phyloP scores from a whole-genome alignment of 2,329 filamentous ascomycete genomes.

The Chrysoporthe cubensis region DNA sequence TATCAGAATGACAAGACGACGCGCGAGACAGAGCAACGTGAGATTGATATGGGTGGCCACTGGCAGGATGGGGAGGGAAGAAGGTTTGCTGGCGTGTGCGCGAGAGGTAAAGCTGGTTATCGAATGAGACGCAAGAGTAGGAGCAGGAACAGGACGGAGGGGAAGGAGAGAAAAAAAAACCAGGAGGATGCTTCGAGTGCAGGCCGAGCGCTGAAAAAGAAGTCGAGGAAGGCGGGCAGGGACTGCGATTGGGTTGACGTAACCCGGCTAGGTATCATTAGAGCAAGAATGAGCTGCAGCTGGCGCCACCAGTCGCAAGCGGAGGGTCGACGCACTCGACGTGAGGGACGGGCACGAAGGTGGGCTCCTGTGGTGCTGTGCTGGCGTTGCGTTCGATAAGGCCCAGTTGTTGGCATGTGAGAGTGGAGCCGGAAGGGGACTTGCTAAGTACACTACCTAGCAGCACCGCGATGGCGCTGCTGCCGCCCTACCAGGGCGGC shows the following conservation, averaged over 20 bases:
- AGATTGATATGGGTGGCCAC: not conserved
- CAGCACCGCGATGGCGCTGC: too few species aligned
- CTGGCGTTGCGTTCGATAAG: not conserved
- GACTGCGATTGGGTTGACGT: constrained; percentile 5
- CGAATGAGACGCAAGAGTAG: too few species aligned
- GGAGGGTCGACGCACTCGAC: not conserved
- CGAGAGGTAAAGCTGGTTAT: not conserved
- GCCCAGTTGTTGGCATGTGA: constrained; percentile 11
- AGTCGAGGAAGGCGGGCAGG: not conserved
- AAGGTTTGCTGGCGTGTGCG: not conserved
- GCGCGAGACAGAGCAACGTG: not conserved
- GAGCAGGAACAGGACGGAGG: not conserved
- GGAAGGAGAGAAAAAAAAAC: not conserved
- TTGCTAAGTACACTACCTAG: not conserved
- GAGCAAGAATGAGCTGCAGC: not conserved
- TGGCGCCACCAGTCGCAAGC: constrained; percentile 4
- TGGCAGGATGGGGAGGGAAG: not conserved
- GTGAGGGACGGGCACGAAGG: constrained; percentile 5
- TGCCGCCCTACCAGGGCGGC: too few species aligned
- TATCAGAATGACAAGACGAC: too few species aligned
- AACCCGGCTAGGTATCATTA: constrained; percentile 4
- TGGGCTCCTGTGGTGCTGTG: constrained; percentile 6
- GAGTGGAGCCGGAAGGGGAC: not conserved
- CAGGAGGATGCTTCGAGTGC: not conserved
- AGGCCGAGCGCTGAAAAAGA: not conserved